Evolutionary conservation across 306 rosid species (phyloP).

Genomic region (Geum urbanum): DNA sequence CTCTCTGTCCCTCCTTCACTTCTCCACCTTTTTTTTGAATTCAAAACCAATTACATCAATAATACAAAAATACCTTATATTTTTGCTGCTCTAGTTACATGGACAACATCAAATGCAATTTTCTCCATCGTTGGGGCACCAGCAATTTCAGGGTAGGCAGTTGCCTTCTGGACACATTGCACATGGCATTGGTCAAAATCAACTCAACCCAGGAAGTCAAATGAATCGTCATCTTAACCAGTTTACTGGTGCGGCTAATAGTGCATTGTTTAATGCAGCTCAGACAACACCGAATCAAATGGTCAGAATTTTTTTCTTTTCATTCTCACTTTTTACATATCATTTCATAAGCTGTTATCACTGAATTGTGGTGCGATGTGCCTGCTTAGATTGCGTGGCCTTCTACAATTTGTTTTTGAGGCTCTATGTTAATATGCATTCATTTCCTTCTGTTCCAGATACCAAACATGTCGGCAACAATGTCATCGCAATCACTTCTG

Average conservation of each 20-base stretch:
- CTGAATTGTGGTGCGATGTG: not conserved
- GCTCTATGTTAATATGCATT: constrained; percentile 15
- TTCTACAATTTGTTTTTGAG: constrained; percentile 6
- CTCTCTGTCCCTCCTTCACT: not conserved
- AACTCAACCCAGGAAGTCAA: constrained; percentile 91
- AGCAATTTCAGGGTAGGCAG: constrained; percentile 89
- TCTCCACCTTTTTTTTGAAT: not conserved
- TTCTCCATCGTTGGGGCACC: constrained; percentile 80
- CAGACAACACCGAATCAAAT: constrained; percentile 86
- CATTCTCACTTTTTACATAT: constrained; percentile 4
- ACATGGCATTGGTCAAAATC: constrained; percentile 83
- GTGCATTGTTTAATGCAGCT: constrained; percentile 77
- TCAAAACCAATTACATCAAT: not conserved
- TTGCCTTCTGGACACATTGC: constrained; percentile 77
- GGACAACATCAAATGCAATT: constrained; percentile 93
- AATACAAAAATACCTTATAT: constrained; percentile 10
- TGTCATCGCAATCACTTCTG: constrained; percentile 66
- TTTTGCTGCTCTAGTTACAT: constrained; percentile 51
- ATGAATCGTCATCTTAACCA: constrained; percentile 70
- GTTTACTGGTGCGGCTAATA: constrained; percentile 77
- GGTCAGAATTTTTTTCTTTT: constrained; percentile 41
- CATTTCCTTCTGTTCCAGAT: constrained; percentile 45
- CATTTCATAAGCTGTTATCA: not conserved
- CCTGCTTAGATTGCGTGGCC: not conserved
- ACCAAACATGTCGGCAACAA: constrained; percentile 72